Evolutionary conservation across 305 asterid genomes (phyloP).

Genomic region (Vinca major): DNA sequence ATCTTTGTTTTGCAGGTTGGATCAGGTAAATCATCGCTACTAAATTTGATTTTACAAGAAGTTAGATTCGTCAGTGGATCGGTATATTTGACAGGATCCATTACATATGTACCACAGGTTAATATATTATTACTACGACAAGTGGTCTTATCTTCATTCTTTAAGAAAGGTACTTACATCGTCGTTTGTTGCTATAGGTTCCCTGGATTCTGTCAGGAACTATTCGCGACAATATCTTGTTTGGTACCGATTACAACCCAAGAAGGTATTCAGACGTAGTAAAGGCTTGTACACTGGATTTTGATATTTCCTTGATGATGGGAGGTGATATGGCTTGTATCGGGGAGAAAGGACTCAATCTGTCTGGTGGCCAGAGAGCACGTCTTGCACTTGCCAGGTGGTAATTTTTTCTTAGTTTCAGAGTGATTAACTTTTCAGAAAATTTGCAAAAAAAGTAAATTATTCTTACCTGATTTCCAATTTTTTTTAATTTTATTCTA

Average conservation of each 20-base stretch:
- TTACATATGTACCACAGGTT: conserved; percentile 93
- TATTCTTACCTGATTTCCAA: conserved; percentile 2
- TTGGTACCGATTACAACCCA: conserved; percentile 60
- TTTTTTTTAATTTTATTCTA: neutral
- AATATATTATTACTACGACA: conserved; percentile 11
- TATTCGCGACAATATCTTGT: conserved; percentile 80
- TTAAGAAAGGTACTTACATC: conserved; percentile 6
- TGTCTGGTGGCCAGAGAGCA: conserved; percentile 96
- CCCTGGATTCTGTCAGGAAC: conserved; percentile 98
- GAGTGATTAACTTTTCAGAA: neutral
- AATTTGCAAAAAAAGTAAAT: neutral
- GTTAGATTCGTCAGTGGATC: conserved; percentile 62
- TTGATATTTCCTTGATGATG: conserved; percentile 72
- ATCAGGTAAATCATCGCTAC: conserved; percentile 88
- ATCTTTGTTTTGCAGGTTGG: conserved; percentile 55
- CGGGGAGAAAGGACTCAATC: conserved; percentile 87
- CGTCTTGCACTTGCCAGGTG: conserved; percentile 94
- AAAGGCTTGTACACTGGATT: conserved; percentile 58
- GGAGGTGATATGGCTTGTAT: conserved; percentile 85
- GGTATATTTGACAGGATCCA: conserved; percentile 40
- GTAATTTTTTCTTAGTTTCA: neutral
- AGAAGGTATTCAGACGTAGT: conserved; percentile 62
- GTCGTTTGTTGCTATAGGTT: conserved; percentile 38
- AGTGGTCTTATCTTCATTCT: conserved; percentile 13
- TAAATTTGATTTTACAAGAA: conserved; percentile 71